These are phyloP conservation scores for Neophaeococcomyces mojaviensis DNA, from an alignment of 2,329 filamentous ascomycete genomes.

Conservation along the genomic window DNA sequence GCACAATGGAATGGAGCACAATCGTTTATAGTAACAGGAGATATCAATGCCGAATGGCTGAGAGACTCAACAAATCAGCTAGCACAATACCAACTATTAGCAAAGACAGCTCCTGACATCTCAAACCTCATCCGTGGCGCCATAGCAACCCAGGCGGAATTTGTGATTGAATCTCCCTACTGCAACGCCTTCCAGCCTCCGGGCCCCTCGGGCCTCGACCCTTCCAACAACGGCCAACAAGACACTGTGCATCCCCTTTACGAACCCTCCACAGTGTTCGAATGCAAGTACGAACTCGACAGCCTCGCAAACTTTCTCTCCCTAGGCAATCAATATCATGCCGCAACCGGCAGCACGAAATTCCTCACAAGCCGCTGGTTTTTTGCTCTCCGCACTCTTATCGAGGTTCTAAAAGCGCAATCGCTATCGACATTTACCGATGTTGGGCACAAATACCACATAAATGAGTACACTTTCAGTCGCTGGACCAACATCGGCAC, in stretches of 20 bases:
- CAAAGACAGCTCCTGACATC: constrained; percentile 71
- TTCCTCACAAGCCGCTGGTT: constrained; percentile 77
- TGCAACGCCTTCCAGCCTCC: constrained; percentile 98
- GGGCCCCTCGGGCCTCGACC: constrained; percentile 65
- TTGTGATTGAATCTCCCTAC: constrained; percentile 88
- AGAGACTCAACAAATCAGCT: constrained; percentile 88
- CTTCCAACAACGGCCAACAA: constrained; percentile 70
- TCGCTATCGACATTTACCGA: constrained; percentile 72
- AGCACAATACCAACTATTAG: constrained; percentile 77
- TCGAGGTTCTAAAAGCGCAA: constrained; percentile 70
- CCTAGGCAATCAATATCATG: constrained; percentile 77
- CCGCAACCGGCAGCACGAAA: constrained; percentile 66
- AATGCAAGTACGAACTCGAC: constrained; percentile 98
- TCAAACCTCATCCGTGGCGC: constrained; percentile 78
- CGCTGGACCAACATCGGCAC: constrained; percentile 73
- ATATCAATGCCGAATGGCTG: constrained; percentile 90
- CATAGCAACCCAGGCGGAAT: constrained; percentile 93
- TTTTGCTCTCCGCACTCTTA: constrained; percentile 63
- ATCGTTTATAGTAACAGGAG: constrained; percentile 86
- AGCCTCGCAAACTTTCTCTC: constrained; percentile 87
- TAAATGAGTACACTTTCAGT: constrained; percentile 82
- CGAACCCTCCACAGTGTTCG: constrained; percentile 78
- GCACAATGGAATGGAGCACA: constrained; percentile 73
- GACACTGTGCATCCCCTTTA: constrained; percentile 82
- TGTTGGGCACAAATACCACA: constrained; percentile 54